Base-by-base conservation (phyloP, 176 grass and related monocot genomes). In the Poa annua region DNA sequence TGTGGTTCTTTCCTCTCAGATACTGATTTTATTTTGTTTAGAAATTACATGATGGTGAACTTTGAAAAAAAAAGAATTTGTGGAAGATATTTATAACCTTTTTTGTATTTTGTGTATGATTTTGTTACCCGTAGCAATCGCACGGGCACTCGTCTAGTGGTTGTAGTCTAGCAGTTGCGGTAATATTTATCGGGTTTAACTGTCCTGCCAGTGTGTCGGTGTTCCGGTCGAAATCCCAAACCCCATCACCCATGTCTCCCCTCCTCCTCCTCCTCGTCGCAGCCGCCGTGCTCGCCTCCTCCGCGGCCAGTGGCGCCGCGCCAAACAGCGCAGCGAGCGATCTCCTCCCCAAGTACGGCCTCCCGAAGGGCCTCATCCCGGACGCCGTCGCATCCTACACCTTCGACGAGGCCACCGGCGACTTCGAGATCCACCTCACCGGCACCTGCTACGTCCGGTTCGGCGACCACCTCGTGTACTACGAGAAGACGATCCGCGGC, bases 371-470 rank as follows among this genome's bases (percentile, higher is more conserved):
- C 15, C 90, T 97, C 20, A 78, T 97, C 48, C 90, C 92, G 8
- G 88, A 92, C 79, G 65, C 90, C 50, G 90, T 94, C 14, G 17
- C 35, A 48, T 91, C 86, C 75, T 89, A 92, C 86, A 67, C 84
- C 60, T 86, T 92, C 59, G 64, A 91, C 65, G 71, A 86, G 75
- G 14, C 65, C 12, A 72, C 81, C 3, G 89, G 94, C 71, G 63
- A 62, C 39, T 97, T 94, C 86, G 82, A 91, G 88, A 81, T 94
- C 80, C 80, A 92, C 63, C 92, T 97, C 49, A 16, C 19, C 38
- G 33, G 64, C 61, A 81, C 90, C 83, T 97, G 95, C 88, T 94
- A 94, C 88, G 75, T 94, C 29, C 69, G 74, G 19, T 97, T 94
- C 81, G 79, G 88, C 24, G 75, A 85, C 52, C 36, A 92, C 66